Percentiles rank a stretch among this genome's conserved stretches.
phyloP scores from a whole-genome alignment of 202 grass and related monocot genomes.

The Schoenoplectus tabernaemontani region DNA sequence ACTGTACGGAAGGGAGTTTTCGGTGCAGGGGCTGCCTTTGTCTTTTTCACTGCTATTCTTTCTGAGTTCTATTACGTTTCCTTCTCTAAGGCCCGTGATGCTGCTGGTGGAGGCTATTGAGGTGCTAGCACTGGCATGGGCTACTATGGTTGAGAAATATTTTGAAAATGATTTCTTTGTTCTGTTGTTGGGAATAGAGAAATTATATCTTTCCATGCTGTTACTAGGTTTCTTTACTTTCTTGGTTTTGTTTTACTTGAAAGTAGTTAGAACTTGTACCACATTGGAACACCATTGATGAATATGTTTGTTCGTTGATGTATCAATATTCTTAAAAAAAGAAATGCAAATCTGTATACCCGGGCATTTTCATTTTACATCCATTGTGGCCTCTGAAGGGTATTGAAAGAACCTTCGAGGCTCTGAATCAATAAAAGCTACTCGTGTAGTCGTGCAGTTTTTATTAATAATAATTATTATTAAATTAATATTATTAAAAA shows the following conservation, averaged over 20 bases:
- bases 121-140: conserved; percentile 62
- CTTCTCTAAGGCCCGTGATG: conserved; percentile 59
- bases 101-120: conserved; percentile 27
- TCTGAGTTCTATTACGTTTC: conserved; percentile 72
- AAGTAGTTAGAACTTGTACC: background rate
- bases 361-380: background rate
- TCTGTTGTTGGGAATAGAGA: background rate
- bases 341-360: background rate
- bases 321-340: background rate
- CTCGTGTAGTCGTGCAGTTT: too few relatives aligned
- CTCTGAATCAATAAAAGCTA: too few relatives aligned
- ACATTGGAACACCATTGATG: background rate
- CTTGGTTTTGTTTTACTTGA: background rate
- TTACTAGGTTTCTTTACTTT: conserved; percentile 10
- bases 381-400: background rate
- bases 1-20: conserved; percentile 87
- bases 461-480: too few relatives aligned
- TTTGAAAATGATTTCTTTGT: conserved; percentile 6
- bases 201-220: conserved; percentile 5
- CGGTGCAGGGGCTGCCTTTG: conserved; percentile 75
- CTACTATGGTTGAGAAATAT: conserved; percentile 35
- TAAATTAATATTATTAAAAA: too few relatives aligned
- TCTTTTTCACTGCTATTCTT: conserved; percentile 82
- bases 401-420: too few relatives aligned
- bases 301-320: background rate